phyloP scores from a whole-genome alignment of 768 basidiomycete genomes.

The Sporobolomyces roseus region DNA sequence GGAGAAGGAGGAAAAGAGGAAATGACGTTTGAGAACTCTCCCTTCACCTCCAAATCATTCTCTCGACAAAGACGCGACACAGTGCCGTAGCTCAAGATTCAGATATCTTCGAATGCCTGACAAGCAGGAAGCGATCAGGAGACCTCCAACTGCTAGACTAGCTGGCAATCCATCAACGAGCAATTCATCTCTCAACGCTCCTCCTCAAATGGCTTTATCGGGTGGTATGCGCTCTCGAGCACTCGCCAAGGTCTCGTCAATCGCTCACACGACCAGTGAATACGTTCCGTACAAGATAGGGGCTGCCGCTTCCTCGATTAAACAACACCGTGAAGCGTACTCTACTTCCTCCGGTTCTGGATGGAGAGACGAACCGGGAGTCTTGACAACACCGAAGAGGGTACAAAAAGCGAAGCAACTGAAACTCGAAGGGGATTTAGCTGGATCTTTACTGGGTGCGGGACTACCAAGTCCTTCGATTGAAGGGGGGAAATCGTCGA shows the following conservation, averaged over 20 bases:
- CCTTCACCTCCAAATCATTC: too few relatives aligned
- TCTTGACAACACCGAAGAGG: conserved; percentile 8
- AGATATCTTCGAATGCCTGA: neutral
- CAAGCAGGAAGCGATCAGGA: neutral
- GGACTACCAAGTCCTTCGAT: neutral
- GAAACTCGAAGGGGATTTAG: neutral
- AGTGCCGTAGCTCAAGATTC: neutral
- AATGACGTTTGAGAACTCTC: too few relatives aligned
- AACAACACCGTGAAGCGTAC: neutral
- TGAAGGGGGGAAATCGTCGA: too few relatives aligned
- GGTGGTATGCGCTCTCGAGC: too few relatives aligned
- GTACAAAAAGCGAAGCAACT: neutral
- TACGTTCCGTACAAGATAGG: neutral
- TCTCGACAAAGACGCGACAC: too few relatives aligned
- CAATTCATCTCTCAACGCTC: too few relatives aligned
- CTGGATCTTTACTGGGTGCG: neutral
- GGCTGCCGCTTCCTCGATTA: neutral
- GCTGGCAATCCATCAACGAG: too few relatives aligned
- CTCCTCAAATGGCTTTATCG: too few relatives aligned
- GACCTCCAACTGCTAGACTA: neutral
- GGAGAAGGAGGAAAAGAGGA: too few relatives aligned
- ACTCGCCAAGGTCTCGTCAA: conserved; percentile 12
- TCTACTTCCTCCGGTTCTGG: too few relatives aligned
- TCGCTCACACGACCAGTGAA: conserved; percentile 10
- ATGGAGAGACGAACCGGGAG: conserved; percentile 11